phyloP scores from a whole-genome alignment of 306 rosid genomes.

The Clitoria ternatea region DNA sequence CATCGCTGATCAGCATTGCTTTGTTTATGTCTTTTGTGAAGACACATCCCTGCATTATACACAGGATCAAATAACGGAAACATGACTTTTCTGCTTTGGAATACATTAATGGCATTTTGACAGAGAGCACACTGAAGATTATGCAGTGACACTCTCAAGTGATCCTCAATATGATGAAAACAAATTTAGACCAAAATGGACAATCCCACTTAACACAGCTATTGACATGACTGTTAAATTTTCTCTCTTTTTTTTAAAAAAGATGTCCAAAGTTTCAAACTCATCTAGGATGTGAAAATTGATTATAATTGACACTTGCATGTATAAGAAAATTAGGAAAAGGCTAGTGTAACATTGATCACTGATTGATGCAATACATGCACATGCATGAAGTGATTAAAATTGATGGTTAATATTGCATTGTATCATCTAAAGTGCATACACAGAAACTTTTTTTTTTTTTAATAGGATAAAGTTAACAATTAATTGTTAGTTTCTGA shows the following conservation, averaged over 20 bases:
- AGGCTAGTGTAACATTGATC: too few species aligned
- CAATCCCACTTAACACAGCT: background rate
- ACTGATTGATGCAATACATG: too few species aligned
- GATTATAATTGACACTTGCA: background rate
- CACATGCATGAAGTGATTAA: too few species aligned
- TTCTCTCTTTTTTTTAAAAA: background rate
- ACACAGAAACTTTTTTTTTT: too few species aligned
- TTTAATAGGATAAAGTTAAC: too few species aligned
- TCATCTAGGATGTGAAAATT: background rate
- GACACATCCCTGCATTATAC: conserved; percentile 59
- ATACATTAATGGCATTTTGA: background rate
- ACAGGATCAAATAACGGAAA: background rate
- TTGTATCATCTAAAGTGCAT: too few species aligned
- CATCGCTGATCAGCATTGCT: conserved; percentile 76
- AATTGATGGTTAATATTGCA: too few species aligned
- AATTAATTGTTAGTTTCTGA: too few species aligned
- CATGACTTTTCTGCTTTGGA: background rate
- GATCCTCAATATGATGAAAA: background rate
- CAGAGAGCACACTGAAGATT: background rate
- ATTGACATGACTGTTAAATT: background rate
- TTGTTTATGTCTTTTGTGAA: conserved; percentile 83
- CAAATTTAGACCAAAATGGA: background rate
- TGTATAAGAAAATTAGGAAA: background rate
- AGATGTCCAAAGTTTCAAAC: background rate
- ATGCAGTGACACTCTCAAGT: background rate